Base-by-base conservation (phyloP, 2,329 filamentous ascomycete genomes). In the Fusarium robinianum region DNA sequence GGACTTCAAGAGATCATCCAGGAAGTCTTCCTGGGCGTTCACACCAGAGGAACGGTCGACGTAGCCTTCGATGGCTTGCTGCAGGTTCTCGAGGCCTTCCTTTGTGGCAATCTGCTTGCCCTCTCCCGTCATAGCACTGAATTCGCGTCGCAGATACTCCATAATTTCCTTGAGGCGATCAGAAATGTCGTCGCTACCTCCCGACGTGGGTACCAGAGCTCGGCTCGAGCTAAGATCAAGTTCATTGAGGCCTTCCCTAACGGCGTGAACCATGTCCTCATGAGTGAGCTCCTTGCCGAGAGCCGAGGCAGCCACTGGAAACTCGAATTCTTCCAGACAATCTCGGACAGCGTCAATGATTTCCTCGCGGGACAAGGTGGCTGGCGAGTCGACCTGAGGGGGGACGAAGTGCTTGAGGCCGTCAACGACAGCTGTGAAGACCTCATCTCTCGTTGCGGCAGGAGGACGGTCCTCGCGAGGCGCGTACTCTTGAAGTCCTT, bases 311-410 rank as follows among this genome's bases (percentile, higher is more conserved):
- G 81, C 78, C 15, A 83, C 73, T 2, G 85, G 84, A 54, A 88
- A 88, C 61, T 91, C 88, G 53, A 94, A 87, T 53, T 90, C 88
- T 55, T 95, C 88, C 4, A 97, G 74, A 50, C 88, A 95, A 65
- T 95, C 89, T 17, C 88, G 83, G 15, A 97, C 88, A 3, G 88
- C 88, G 35, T 85, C 81, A 5, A 95, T 78, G 15, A 96, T 84
- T 58, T 96, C 91, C 37, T 95, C 89, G 31, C 86, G 80, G 1
- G 90, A 88, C 35, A 92, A 76, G 6, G 74, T 78, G 1, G 83
- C 77, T 19, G 88, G 81, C 1, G 82, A 81, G 32, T 90, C 82
- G 5, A 91, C 78, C 41, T 81, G 76, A 0, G 90, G 89, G 2
- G 88, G 85, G 2, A 80, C 78, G 62, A 92, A 94, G 63, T 90